phyloP scores from a whole-genome alignment of 2,329 filamentous ascomycete species.

The Beauveria sp. region DNA sequence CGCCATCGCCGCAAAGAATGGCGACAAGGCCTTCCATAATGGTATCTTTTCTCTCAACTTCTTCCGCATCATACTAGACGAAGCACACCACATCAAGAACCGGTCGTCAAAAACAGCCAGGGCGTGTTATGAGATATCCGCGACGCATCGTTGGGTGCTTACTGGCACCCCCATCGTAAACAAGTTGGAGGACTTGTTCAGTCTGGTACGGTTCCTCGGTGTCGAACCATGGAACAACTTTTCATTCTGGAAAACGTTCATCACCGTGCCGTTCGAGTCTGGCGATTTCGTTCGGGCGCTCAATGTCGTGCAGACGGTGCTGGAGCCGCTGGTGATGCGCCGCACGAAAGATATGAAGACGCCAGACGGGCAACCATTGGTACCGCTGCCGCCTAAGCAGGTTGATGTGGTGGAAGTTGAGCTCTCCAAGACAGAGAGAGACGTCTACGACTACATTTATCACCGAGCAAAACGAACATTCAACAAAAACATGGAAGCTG shows the following conservation, averaged over 20 bases:
- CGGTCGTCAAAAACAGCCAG: constrained; percentile 86
- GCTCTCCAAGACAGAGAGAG: constrained; percentile 73
- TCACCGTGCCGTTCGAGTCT: constrained; percentile 93
- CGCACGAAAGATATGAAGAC: constrained; percentile 98
- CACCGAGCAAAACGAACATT: constrained; percentile 76
- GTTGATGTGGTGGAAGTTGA: constrained; percentile 85
- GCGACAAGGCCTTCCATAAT: constrained; percentile 56
- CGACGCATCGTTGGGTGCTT: constrained; percentile 82
- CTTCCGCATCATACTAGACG: constrained; percentile 90
- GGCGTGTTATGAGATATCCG: constrained; percentile 84
- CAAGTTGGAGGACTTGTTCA: constrained; percentile 88
- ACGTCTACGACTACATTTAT: constrained; percentile 89
- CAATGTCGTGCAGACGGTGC: constrained; percentile 92
- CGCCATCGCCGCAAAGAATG: constrained; percentile 58
- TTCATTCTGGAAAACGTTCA: constrained; percentile 98
- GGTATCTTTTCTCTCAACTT: constrained; percentile 90
- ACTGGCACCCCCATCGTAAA: constrained; percentile 98
- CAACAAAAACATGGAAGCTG: constrained; percentile 77
- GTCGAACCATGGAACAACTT: constrained; percentile 99
- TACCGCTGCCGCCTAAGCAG: constrained; percentile 71
- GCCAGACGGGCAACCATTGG: constrained; percentile 66
- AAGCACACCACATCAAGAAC: constrained; percentile 90
- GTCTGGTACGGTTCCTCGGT: constrained; percentile 80
- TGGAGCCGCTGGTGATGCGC: constrained; percentile 90
- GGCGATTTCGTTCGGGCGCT: constrained; percentile 89